phyloP scores from a whole-genome alignment of 495 filamentous ascomycete species.

The Zalerion maritima region DNA sequence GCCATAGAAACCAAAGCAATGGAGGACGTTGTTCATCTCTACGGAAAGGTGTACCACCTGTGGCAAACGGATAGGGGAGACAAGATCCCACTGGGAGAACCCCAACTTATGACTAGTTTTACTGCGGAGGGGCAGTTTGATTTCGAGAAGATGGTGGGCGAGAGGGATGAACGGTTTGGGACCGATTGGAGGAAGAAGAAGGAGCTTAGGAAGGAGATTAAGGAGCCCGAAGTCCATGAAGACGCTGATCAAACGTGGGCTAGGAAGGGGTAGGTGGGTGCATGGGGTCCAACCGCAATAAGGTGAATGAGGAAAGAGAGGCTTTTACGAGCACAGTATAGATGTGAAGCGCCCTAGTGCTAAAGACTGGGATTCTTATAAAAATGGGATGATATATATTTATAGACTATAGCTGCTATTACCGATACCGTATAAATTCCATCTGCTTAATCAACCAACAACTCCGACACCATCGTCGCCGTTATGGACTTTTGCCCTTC shows the following conservation, averaged over 20 bases:
- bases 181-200: constrained; percentile 45
- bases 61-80: constrained; percentile 83
- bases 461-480: too few relatives aligned
- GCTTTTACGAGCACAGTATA: too few relatives aligned
- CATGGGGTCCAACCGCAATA: too few relatives aligned
- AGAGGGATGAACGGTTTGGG: constrained; percentile 53
- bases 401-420: too few relatives aligned
- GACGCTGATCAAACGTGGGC: constrained; percentile 25
- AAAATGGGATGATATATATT: too few relatives aligned
- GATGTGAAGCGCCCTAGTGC: too few relatives aligned
- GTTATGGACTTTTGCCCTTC: too few relatives aligned
- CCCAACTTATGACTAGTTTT: constrained; percentile 67
- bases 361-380: too few relatives aligned
- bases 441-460: too few relatives aligned
- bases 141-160: constrained; percentile 42
- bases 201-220: constrained; percentile 46
- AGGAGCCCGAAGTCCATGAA: constrained; percentile 41
- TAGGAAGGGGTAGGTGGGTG: too few relatives aligned
- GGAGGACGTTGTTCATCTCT: constrained; percentile 52
- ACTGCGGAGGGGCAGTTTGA: constrained; percentile 41
- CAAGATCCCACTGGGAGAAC: constrained; percentile 55
- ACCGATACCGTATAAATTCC: too few relatives aligned
- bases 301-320: too few relatives aligned
- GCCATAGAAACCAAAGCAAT: constrained; percentile 66
- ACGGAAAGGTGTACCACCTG: constrained; percentile 83